A percentile compares a stretch with the other conserved stretches of the same genome.
These are phyloP conservation scores for Verticillium nubilum DNA, from an alignment of 2,329 filamentous ascomycete species.

Conservation along the genomic window DNA sequence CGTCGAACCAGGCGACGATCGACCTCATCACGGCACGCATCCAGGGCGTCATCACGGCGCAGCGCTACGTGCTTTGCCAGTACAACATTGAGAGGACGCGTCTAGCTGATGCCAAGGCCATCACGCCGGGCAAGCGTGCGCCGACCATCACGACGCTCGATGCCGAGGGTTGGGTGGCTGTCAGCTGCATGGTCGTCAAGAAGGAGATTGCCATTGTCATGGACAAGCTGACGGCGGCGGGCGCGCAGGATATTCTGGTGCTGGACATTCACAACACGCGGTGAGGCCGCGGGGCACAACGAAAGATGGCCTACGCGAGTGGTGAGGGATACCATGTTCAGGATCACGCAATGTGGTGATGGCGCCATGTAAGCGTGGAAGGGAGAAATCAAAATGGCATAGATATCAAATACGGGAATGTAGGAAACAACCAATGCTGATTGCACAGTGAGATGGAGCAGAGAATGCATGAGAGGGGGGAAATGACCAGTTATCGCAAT, in stretches of 20 bases:
- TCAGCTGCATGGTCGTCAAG: constrained; percentile 88
- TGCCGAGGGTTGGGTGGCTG: constrained; percentile 87
- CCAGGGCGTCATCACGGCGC: constrained; percentile 87
- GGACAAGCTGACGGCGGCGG: constrained; percentile 72
- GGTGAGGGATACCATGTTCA: too few relatives aligned
- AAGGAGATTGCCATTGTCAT: constrained; percentile 80
- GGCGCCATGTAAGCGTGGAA: too few relatives aligned
- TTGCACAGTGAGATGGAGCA: too few relatives aligned
- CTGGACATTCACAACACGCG: constrained; percentile 79
- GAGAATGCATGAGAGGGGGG: neutral
- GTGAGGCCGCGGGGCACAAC: constrained; percentile 12
- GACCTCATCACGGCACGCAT: constrained; percentile 83
- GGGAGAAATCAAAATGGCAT: too few relatives aligned
- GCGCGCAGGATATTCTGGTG: constrained; percentile 81
- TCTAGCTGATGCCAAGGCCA: constrained; percentile 61
- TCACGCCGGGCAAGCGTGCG: constrained; percentile 91
- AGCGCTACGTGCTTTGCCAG: constrained; percentile 90
- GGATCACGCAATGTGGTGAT: too few relatives aligned
- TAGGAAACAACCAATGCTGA: too few relatives aligned
- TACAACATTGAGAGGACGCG: constrained; percentile 81
- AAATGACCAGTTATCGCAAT: neutral
- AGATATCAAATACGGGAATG: too few relatives aligned
- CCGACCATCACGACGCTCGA: constrained; percentile 89
- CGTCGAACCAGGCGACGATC: constrained; percentile 74
- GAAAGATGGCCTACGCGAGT: too few relatives aligned